These are phyloP conservation scores for Kokia cookei DNA, from an alignment of 441 rosid genomes.

Conservation along the genomic window DNA sequence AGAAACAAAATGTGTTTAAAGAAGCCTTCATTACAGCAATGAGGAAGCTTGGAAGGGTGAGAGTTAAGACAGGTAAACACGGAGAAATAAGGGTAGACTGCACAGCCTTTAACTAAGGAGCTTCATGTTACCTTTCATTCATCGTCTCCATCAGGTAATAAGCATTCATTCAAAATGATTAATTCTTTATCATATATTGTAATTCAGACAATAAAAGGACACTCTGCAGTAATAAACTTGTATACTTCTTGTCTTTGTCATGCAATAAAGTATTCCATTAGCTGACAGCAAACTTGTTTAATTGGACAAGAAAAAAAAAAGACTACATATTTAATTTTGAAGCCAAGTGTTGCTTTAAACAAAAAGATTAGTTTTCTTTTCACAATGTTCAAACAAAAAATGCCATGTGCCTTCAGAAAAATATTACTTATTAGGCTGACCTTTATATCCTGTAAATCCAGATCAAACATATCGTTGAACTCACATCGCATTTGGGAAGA, in stretches of 20 bases:
- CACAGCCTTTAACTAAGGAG: constrained; percentile 5
- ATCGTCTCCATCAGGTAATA: background rate
- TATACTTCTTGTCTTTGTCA: background rate
- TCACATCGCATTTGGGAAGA: too few relatives aligned
- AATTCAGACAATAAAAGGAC: background rate
- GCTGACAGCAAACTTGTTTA: background rate
- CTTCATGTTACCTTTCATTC: background rate
- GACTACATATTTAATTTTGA: background rate
- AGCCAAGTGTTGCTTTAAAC: background rate
- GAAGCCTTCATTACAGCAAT: constrained; percentile 54
- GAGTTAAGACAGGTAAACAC: constrained; percentile 44
- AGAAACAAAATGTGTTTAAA: constrained; percentile 35
- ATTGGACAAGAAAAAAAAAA: background rate
- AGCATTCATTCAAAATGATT: background rate
- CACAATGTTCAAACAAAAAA: background rate
- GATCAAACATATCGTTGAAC: background rate
- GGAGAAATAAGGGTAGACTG: constrained; percentile 72
- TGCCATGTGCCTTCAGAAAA: background rate
- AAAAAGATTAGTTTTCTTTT: background rate
- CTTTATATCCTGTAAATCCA: background rate
- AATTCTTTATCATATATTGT: background rate
- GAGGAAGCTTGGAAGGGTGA: constrained; percentile 69
- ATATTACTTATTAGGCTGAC: background rate
- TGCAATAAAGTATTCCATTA: background rate
- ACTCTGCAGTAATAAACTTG: background rate